A percentile compares a stretch with the other conserved stretches of the same genome.
Evolutionary conservation across 2,329 filamentous ascomycete genomes (phyloP).

Genomic region (Penicillium sp.): DNA sequence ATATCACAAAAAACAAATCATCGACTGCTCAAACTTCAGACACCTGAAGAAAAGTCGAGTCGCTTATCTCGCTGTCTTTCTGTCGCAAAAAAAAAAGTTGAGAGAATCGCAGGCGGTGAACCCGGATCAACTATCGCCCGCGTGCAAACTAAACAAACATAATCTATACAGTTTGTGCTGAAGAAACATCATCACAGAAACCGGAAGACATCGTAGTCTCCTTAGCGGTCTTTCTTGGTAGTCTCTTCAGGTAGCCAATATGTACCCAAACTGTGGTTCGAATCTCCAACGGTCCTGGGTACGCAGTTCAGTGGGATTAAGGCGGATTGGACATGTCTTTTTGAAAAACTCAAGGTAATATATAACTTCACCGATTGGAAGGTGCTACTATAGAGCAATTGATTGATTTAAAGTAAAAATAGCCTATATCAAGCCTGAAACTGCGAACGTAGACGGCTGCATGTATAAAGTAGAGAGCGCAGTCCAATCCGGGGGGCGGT

Average conservation of each 20-base stretch:
- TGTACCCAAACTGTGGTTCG: not conserved
- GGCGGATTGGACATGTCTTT: not conserved
- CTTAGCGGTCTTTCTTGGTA: no score
- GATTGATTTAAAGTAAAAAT: not conserved
- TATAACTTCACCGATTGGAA: not conserved
- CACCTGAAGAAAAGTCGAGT: conserved; percentile 9
- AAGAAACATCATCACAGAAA: not conserved
- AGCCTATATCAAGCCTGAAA: not conserved
- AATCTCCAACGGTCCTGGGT: not conserved
- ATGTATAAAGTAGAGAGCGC: not conserved
- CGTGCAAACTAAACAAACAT: conserved; percentile 26
- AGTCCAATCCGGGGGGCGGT: not conserved
- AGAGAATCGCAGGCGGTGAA: conserved; percentile 17
- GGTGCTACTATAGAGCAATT: not conserved
- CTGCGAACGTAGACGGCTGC: not conserved
- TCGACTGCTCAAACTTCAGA: conserved; percentile 7
- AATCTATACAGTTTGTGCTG: not conserved
- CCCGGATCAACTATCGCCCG: conserved; percentile 7
- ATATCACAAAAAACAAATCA: not conserved
- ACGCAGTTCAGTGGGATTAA: not conserved
- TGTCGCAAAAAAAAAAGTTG: conserved; percentile 22
- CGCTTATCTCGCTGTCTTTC: conserved; percentile 6
- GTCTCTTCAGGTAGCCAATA: no score
- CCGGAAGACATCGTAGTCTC: no score
- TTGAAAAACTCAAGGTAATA: not conserved